Base-by-base conservation (phyloP, 2,329 filamentous ascomycete species). In the Claviceps paspali region DNA sequence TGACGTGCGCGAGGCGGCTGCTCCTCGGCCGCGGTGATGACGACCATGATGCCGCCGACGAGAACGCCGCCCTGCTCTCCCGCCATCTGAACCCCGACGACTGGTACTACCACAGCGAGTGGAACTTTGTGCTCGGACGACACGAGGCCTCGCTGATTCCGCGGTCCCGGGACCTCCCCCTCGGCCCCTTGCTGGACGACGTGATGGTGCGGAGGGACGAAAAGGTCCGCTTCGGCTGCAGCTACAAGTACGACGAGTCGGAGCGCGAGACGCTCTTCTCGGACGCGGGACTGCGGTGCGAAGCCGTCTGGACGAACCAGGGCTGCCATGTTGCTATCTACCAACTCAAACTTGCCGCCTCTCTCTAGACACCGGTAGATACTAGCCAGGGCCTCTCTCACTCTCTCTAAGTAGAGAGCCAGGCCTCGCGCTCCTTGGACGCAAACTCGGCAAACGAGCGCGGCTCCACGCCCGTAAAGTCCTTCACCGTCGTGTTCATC, bases 91-190 rank as follows among this genome's bases (percentile, higher is more conserved):
- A 7, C 12, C 32, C 32, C 2, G 32, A 34, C 6, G 23, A 34
- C 4, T 34, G 32, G 32, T 12, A 34, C 12, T 34, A 34, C 22
- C 32, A 26, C 22, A 34, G 32, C 18, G 32, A 34, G 17, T 34
- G 32, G 32, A 34, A 34, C 23, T 34, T 34, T 34, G 32, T 19
- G 15, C 32, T 34, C 1, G 32, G 32, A n/a, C 26, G 32, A 27
- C 32, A 34, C 2, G 32, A 34, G 32, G 32, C 32, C 18, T 34
- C 32, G 9, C 12, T 34, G n/a, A 34, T 34, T 27, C 32, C 32
- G 10, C 32, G 32, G 6, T 17, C 6, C 11, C 8, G 4, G 3
- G 22, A 34, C 6, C 15, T 34, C 22, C 14, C 17, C 17, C 8
- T 34, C 22, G 32, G 32, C 3, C 15, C 23, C 5, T 6, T 27